Conservation (phyloP, 2,329 filamentous ascomycete genomes). For the Hypomyces rosellus region DNA sequence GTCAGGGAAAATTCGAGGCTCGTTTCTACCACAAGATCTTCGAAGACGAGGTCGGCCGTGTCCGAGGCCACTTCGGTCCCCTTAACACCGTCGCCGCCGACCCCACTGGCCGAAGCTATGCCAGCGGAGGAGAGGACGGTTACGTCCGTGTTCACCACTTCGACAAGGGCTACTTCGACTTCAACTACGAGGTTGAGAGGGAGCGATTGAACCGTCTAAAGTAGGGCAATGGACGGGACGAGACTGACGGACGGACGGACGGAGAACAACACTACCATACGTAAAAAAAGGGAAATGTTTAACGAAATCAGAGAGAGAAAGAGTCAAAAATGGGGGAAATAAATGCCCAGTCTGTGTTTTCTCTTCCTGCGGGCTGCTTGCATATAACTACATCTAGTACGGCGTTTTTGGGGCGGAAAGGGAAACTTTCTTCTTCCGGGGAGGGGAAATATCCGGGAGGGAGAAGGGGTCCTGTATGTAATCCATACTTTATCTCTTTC, state of each 20-base stretch:
- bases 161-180: constrained; percentile 98
- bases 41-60: constrained; percentile 96
- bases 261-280: neutral
- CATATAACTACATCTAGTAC: constrained; percentile 28
- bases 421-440: constrained; percentile 22
- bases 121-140: constrained; percentile 93
- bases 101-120: constrained; percentile 86
- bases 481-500: constrained; percentile 26
- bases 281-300: constrained; percentile 3
- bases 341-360: constrained; percentile 16
- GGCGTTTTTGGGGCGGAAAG: constrained; percentile 31
- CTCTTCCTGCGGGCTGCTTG: constrained; percentile 33
- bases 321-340: constrained; percentile 1
- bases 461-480: constrained; percentile 19
- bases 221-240: constrained; percentile 21
- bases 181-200: constrained; percentile 96
- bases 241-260: too few relatives aligned
- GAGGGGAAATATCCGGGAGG: constrained; percentile 4
- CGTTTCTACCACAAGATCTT: constrained; percentile 99
- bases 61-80: constrained; percentile 93
- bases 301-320: neutral
- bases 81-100: constrained; percentile 94
- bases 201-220: constrained; percentile 53
- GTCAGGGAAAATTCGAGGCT: constrained; percentile 98
- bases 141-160: constrained; percentile 98